Base-by-base conservation (phyloP, 2,329 filamentous ascomycete genomes). In the Lithohypha guttulata region DNA sequence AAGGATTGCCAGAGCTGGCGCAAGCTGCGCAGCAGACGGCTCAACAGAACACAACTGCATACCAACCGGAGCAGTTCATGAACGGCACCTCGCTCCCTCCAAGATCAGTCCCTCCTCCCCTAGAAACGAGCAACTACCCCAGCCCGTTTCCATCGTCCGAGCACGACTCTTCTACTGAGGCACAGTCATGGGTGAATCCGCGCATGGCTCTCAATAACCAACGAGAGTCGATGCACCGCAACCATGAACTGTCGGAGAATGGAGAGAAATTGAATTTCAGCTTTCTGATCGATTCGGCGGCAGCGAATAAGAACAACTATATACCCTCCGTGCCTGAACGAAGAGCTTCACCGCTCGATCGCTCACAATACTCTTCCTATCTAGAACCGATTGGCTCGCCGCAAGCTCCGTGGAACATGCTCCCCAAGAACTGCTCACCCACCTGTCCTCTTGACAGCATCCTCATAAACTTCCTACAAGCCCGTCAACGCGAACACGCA, bases 391-490 rank as follows among this genome's bases (percentile, higher is more conserved):
- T 21, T 3, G 5, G 17, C 18, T 4, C 15, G n/a, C 20, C 20
- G n/a, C 35, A 39, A 15, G 5, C 23, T 8, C n/a, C n/a, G n/a
- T 60, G 59, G 48, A 52, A 58, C 34, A 57, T 59, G 7, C 60
- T 70, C 22, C 61, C 79, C 34, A 70, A 68, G 44, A 84, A 85
- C 52, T 67, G 72, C 14, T 57, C 68, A 2, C 71, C 84, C 1
- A 86, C 83, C 0, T 91, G 83, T 55, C 75, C 83, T 0, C 68
- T 93, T 2, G 86, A 93, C 54, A 69, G 66, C 28, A 72, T 94
- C n/a, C 70, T 93, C 30, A 70, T 89, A 17, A 79, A 87, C 55
- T 93, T 91, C 53, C 69, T 91, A 19, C 68, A 73, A 18, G 76
- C 84, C 51, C 74, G 81, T 4, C 71, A 71, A 22, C 73, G 70